These are phyloP conservation scores for Torulaspora pretoriensis DNA, from an alignment of 1,139 yeast genomes.

Conservation along the genomic window DNA sequence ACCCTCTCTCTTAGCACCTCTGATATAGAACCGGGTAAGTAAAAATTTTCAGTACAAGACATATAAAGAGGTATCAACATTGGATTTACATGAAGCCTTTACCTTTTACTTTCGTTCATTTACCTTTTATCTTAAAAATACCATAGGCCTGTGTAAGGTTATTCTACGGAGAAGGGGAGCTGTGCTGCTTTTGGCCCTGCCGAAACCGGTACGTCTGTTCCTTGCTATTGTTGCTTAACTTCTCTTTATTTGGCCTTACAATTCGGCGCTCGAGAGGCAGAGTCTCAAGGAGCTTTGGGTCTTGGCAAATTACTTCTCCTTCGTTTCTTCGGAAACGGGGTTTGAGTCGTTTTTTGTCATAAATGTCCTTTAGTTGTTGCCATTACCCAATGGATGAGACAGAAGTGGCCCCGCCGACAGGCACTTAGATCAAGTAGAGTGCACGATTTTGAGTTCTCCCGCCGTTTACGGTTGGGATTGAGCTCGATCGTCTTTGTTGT, in stretches of 20 bases:
- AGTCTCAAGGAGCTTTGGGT: slow-evolving; percentile 34
- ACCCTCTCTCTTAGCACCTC: background rate
- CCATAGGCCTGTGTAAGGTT: slow-evolving; percentile 50
- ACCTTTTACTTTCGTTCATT: background rate
- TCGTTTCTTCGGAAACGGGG: slow-evolving; percentile 51
- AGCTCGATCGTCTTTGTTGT: slow-evolving; percentile 49
- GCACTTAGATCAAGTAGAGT: slow-evolving; percentile 54
- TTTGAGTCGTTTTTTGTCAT: slow-evolving; percentile 44
- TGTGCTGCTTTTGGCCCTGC: slow-evolving; percentile 22
- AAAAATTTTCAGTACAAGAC: background rate
- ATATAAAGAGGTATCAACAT: slow-evolving; percentile 1
- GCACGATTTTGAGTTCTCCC: slow-evolving; percentile 64
- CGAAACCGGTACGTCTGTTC: slow-evolving; percentile 25
- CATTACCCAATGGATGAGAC: slow-evolving; percentile 46
- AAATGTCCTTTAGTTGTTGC: slow-evolving; percentile 34
- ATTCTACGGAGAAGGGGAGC: slow-evolving; percentile 26
- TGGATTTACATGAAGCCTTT: background rate
- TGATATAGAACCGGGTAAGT: slow-evolving; percentile 8
- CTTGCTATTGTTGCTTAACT: slow-evolving; percentile 37
- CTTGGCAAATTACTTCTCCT: slow-evolving; percentile 31
- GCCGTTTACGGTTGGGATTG: slow-evolving; percentile 37
- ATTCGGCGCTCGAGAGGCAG: slow-evolving; percentile 68
- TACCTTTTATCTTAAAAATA: slow-evolving; percentile 13
- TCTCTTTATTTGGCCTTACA: slow-evolving; percentile 42
- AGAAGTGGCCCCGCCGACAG: slow-evolving; percentile 87